Percentiles rank a stretch among this genome's conserved stretches.
These are phyloP conservation scores for Sporothrix pallida DNA, from an alignment of 2,329 filamentous ascomycete species.

Conservation along the genomic window DNA sequence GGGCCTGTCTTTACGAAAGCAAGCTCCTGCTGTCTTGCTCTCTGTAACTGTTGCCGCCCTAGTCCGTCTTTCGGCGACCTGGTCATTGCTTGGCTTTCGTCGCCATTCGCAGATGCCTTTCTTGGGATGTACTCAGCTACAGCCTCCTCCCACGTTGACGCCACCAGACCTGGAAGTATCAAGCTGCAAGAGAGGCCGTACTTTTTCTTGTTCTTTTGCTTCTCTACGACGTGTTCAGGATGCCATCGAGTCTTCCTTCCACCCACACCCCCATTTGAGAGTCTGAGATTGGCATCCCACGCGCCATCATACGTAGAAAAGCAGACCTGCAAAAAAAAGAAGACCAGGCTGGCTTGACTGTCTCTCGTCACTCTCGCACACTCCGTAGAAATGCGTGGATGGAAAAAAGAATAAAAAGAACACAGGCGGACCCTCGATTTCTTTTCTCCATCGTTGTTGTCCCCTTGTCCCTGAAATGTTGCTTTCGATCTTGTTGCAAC, in stretches of 20 bases:
- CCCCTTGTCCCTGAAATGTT: conserved; percentile 11
- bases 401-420: conserved; percentile 33
- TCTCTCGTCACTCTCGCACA: conserved; percentile 13
- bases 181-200: neutral
- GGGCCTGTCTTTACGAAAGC: too few species aligned
- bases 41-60: conserved; percentile 16
- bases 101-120: conserved; percentile 19
- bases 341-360: neutral
- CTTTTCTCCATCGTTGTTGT: neutral
- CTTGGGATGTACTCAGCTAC: conserved; percentile 27
- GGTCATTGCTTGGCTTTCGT: conserved; percentile 11
- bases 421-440: conserved; percentile 11
- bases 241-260: neutral
- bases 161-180: conserved; percentile 20
- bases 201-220: neutral
- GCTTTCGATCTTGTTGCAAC: conserved; percentile 9
- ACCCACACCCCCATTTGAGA: conserved; percentile 23
- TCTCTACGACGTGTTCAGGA: too few species aligned
- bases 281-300: conserved; percentile 29
- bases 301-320: conserved; percentile 29
- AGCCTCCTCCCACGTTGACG: conserved; percentile 24
- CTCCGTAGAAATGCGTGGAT: conserved; percentile 1
- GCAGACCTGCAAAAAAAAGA: neutral
- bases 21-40: neutral
- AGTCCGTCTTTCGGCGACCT: conserved; percentile 27